These are phyloP conservation scores for Chionographis japonica DNA, from an alignment of 106 monocot species.

Conservation along the genomic window DNA sequence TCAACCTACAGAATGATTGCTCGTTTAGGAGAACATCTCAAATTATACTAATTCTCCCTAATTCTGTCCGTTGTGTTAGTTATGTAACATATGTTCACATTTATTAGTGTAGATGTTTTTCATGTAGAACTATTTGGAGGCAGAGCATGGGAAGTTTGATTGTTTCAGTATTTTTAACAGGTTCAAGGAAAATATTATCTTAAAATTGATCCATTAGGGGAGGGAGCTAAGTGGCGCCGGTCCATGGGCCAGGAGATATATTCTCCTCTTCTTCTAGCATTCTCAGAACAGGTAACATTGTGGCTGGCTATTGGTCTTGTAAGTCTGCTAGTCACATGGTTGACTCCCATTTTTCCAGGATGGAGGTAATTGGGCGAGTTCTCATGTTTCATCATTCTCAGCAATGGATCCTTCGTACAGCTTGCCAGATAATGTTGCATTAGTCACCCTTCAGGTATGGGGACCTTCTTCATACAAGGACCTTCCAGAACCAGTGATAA, in stretches of 20 bases:
- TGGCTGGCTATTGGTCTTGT: slow-evolving; percentile 3
- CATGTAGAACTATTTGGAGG: no score
- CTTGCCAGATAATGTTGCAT: slow-evolving; percentile 90
- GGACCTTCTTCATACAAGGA: not conserved
- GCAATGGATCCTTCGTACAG: slow-evolving; percentile 83
- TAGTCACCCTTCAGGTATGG: slow-evolving; percentile 87
- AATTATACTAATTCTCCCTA: no score
- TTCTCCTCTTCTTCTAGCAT: slow-evolving; percentile 89
- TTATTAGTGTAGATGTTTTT: no score
- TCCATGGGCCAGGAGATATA: slow-evolving; percentile 89
- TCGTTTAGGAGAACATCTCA: no score
- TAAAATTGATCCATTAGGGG: slow-evolving; percentile 74
- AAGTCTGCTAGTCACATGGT: not conserved
- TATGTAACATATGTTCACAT: no score
- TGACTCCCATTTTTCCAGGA: slow-evolving; percentile 31
- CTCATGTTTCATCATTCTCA: slow-evolving; percentile 60
- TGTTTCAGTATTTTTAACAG: slow-evolving; percentile 28
- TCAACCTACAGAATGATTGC: no score
- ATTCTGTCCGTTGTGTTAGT: no score
- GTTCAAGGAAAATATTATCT: slow-evolving; percentile 85
- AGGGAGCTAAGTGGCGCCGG: slow-evolving; percentile 92
- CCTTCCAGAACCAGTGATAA: not conserved
- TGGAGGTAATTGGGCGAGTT: slow-evolving; percentile 56
- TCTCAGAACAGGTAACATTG: slow-evolving; percentile 65
- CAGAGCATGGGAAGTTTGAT: not conserved